A percentile compares a stretch with the other conserved stretches of the same genome.
Evolutionary conservation across 306 rosid species (phyloP).

Genomic region (Casuarina equisetifolia): DNA sequence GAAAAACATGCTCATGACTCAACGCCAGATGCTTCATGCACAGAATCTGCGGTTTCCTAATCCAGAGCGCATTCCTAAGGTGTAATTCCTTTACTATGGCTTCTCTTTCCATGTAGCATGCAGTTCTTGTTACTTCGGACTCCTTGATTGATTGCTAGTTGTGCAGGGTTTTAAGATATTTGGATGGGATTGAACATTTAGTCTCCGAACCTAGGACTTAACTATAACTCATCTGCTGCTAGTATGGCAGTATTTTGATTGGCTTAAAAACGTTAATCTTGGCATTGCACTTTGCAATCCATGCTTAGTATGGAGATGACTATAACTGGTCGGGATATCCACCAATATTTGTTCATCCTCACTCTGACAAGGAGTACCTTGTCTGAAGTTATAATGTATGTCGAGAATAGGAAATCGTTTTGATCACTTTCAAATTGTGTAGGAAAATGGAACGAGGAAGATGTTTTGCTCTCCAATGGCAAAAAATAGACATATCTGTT

Average conservation of each 20-base stretch:
- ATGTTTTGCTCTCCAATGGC: not conserved
- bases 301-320: not conserved
- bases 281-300: not conserved
- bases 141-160: slow-evolving; percentile 1
- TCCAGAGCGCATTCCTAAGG: slow-evolving; percentile 96
- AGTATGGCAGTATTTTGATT: not conserved
- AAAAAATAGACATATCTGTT: not conserved
- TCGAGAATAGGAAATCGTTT: not conserved
- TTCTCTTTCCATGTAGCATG: not conserved
- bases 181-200: not conserved
- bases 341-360: not conserved
- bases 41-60: slow-evolving; percentile 78
- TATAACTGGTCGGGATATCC: not conserved
- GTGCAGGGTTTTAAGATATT: not conserved
- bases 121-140: slow-evolving; percentile 10
- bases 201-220: not conserved
- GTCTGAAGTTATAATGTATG: not conserved
- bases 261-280: not conserved
- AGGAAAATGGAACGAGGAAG: not conserved
- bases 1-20: slow-evolving; percentile 95
- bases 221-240: not conserved
- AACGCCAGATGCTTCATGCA: slow-evolving; percentile 92
- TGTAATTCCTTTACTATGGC: slow-evolving; percentile 18
- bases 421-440: not conserved
- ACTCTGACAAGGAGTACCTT: not conserved